A percentile compares a stretch with the other conserved stretches of the same genome.
These are phyloP conservation scores for Schoenoplectus triqueter DNA, from an alignment of 202 grass and related monocot species.

Conservation along the genomic window DNA sequence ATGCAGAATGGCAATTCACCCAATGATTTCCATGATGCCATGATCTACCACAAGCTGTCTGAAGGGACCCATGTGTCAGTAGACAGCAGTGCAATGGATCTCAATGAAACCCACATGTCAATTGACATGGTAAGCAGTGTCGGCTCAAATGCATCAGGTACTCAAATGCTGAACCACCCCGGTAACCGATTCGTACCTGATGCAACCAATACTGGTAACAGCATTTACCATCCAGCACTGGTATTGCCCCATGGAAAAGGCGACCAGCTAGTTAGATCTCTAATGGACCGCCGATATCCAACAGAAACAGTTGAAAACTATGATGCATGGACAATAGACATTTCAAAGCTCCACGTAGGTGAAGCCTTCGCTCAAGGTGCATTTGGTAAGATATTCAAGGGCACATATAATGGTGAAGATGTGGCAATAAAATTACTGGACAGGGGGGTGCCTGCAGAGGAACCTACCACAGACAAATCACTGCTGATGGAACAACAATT, in stretches of 20 bases:
- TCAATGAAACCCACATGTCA: constrained; percentile 53
- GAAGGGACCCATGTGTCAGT: constrained; percentile 76
- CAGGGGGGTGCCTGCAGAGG: constrained; percentile 44
- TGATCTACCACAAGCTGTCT: constrained; percentile 57
- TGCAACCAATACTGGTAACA: constrained; percentile 49
- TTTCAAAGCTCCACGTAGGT: constrained; percentile 60
- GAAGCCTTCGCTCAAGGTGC: constrained; percentile 70
- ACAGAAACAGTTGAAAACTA: constrained; percentile 58
- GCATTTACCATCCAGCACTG: constrained; percentile 44
- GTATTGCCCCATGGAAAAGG: constrained; percentile 38
- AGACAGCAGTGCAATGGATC: constrained; percentile 46
- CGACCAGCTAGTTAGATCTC: constrained; percentile 54
- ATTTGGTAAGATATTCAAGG: constrained; percentile 74
- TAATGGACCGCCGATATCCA: constrained; percentile 57
- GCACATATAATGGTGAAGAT: constrained; percentile 67
- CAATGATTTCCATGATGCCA: constrained; percentile 55
- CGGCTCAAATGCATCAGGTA: constrained; percentile 59
- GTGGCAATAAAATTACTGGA: constrained; percentile 76
- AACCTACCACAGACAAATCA: constrained; percentile 57
- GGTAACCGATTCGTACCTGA: constrained; percentile 50
- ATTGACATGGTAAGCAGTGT: constrained; percentile 63
- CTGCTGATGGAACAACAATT: constrained; percentile 82
- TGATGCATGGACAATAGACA: constrained; percentile 70
- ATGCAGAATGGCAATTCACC: constrained; percentile 51
- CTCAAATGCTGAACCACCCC: constrained; percentile 65